phyloP scores from a whole-genome alignment of 176 grass and related monocot species.

The Stipa capillata region DNA sequence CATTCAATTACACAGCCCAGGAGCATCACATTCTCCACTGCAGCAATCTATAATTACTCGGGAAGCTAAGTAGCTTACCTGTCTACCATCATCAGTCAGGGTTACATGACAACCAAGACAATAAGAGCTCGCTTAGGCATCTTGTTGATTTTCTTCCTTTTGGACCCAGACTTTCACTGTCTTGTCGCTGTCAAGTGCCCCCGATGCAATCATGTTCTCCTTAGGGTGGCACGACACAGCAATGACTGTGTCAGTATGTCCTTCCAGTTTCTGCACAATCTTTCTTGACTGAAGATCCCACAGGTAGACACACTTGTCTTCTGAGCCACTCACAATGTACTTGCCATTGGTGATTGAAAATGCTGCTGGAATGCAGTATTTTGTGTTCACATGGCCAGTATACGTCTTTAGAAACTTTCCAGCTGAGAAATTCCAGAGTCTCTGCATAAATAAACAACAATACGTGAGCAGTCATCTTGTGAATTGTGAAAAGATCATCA shows the following conservation, averaged over 20 bases:
- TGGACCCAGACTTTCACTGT: conserved; percentile 90
- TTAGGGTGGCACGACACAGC: conserved; percentile 81
- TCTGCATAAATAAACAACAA: conserved; percentile 52
- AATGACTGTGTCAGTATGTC: conserved; percentile 68
- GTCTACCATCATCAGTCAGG: conserved; percentile 24
- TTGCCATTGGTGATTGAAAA: conserved; percentile 87
- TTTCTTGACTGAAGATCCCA: conserved; percentile 95
- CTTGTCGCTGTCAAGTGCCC: conserved; percentile 71
- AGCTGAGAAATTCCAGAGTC: conserved; percentile 81
- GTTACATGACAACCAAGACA: conserved; percentile 1
- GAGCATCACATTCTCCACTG: conserved; percentile 20
- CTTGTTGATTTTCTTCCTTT: conserved; percentile 42
- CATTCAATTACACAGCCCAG: conserved; percentile 35
- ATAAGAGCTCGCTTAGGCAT: conserved; percentile 9
- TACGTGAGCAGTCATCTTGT: background rate
- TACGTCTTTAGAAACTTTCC: conserved; percentile 94
- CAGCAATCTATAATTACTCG: conserved; percentile 30
- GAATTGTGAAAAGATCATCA: background rate
- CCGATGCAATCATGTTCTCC: conserved; percentile 82
- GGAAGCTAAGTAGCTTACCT: conserved; percentile 29
- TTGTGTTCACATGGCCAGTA: conserved; percentile 75
- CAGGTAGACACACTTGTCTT: conserved; percentile 82
- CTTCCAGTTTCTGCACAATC: conserved; percentile 86
- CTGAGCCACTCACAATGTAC: conserved; percentile 87
- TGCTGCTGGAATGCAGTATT: conserved; percentile 71